Base-by-base conservation (phyloP, 192 early-diverging fungal genomes). In the Rhizophlyctis rosea region DNA sequence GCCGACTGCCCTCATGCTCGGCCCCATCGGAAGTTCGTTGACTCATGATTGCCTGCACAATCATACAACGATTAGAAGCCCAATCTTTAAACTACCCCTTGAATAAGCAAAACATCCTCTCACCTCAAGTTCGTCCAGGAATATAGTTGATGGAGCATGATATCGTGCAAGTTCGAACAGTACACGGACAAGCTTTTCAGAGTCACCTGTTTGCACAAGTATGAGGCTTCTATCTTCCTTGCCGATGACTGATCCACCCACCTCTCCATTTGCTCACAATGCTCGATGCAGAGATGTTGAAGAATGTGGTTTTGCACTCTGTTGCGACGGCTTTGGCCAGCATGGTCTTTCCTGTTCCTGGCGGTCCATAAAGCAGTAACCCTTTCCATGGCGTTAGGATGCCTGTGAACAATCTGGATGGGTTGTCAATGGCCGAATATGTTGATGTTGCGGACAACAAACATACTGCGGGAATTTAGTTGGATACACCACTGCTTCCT, bases 291-390 rank as follows among this genome's bases (percentile, higher is more conserved):
- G 73, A 76, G 44, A 83, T 80, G 64, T 81, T 82, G 61, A 84
- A 84, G 47, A 84, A 84, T 0, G 80, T 84, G 3, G 82, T 82
- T 21, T 75, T 74, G 63, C 80, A 82, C 69, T 82, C 80, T 2
- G 82, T 84, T 21, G 82, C 82, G 0, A 84, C 75, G 3, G 82
- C 82, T 55, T 82, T 82, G 25, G 82, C 82, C 4, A 84, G 59
- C 70, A 79, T 77, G 0, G 80, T 82, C 55, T 82, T 80, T 59
- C 73, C 81, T 2, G 78, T 80, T 48, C 78, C 78, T 5, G 77
- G 80, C n/a, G 80, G 80, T 24, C 82, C 82, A 50, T 75, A 84
- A 18, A 84, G 72, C 30, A 84, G 53, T 1, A 84, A 23, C 2
- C 82, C 82, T 59, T 78, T 80, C 82, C 82, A 84, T 16, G 82